phyloP scores from a whole-genome alignment of 31 red algal genomes.

The Odonthalia washingtoniensis region DNA sequence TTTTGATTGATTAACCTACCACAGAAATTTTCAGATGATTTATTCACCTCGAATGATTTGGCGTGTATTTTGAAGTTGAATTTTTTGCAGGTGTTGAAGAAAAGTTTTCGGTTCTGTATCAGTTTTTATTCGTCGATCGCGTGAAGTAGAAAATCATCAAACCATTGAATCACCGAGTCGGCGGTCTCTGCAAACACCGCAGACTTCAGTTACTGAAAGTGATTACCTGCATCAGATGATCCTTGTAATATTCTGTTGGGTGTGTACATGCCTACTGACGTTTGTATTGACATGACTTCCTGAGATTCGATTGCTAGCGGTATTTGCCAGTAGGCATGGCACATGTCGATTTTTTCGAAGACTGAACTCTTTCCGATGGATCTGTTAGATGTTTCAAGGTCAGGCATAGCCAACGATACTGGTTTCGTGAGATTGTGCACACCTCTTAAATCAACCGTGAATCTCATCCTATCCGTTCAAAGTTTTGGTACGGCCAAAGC shows the following conservation, averaged over 20 bases:
- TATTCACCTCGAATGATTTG: background rate
- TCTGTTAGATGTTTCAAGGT: slow-evolving; percentile 24
- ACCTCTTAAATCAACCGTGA: slow-evolving; percentile 36
- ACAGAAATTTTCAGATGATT: background rate
- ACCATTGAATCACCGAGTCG: slow-evolving; percentile 46
- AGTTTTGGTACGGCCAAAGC: slow-evolving; percentile 55
- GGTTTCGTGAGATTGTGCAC: slow-evolving; percentile 14
- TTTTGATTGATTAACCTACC: slow-evolving; percentile 19
- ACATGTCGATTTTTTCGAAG: slow-evolving; percentile 49
- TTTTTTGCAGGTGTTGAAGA: background rate
- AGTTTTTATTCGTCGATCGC: slow-evolving; percentile 39
- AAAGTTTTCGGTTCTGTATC: background rate
- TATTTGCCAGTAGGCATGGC: slow-evolving; percentile 34
- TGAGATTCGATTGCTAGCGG: too few relatives aligned
- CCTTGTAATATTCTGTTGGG: slow-evolving; percentile 7
- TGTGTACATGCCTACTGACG: slow-evolving; percentile 35
- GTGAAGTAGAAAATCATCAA: slow-evolving; percentile 48
- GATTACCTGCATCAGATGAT: slow-evolving; percentile 46
- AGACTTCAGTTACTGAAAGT: slow-evolving; percentile 22
- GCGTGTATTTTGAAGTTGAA: slow-evolving; percentile 28
- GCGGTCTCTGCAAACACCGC: background rate
- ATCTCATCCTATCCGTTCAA: too few relatives aligned
- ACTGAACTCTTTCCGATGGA: background rate
- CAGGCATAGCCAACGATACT: slow-evolving; percentile 24
- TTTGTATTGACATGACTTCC: slow-evolving; percentile 54